Base-by-base conservation (phyloP, 768 basidiomycete genomes). In the Amanita muscaria region DNA sequence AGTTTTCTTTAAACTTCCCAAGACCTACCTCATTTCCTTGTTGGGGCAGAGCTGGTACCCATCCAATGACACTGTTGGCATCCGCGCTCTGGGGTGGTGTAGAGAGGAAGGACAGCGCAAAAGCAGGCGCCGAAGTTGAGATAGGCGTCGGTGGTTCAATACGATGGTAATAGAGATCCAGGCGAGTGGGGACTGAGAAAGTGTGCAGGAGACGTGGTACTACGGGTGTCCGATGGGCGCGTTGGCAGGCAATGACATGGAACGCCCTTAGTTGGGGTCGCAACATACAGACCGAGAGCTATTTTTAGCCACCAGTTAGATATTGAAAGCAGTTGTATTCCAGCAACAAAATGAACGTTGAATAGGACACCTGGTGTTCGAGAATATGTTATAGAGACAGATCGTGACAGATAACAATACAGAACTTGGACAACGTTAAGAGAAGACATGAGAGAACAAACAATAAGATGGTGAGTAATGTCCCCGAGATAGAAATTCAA, bases 81-180 rank as follows among this genome's bases (percentile, higher is more conserved):
- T 70, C 66, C 2, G 25, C 22, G 1, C 58, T 56, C 2, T 67
- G 58, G 0, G 79, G 79, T 7, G 69, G 62, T 15, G 60, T 50
- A 1, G 69, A 44, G 6, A 82, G 64, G 46, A 87, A 85, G 1
- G 83, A 84, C 2, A 88, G 53, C 0, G 82, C 83, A 54, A 76
- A 86, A 3, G 72, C 72, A 6, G 78, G 74, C 2, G 58, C 50
- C 1, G 61, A 55, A 2, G 59, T 49, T 4, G 75, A 76, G 4
- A 74, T 34, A 1, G 74, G 68, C 24, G 65, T 72, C 4, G 79
- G 78, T 0, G 78, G 65, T 1, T 70, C 55, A 16, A 80, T 57
- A 31, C 78, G 63, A 56, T 88, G 84, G 62, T 87, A 88, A 55
- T 75, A 86, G 2, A 88, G 59, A 56, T 78, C 80, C 14, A 79